phyloP scores from a whole-genome alignment of 129 eudicot genomes.

The Saussurea involucrata region DNA sequence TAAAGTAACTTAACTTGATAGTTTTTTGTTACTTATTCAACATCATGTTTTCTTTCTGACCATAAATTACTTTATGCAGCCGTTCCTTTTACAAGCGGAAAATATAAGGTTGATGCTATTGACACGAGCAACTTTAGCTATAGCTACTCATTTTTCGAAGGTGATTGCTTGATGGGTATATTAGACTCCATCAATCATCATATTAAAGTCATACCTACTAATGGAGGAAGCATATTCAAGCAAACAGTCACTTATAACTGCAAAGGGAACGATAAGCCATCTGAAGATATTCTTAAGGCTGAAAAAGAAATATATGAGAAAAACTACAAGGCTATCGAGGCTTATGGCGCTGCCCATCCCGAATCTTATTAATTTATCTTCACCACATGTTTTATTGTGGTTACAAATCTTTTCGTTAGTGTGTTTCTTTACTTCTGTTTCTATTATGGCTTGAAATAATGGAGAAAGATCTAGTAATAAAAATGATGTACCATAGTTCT shows the following conservation, averaged over 20 bases:
- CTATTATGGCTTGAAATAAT: constrained; percentile 12
- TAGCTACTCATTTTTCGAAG: background rate
- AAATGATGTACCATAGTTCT: background rate
- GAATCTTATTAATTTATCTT: background rate
- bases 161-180: background rate
- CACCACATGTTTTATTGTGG: background rate
- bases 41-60: background rate
- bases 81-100: background rate
- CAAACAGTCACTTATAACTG: constrained; percentile 8
- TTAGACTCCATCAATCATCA: constrained; percentile 13
- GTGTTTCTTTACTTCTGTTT: background rate
- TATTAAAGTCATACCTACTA: constrained; percentile 6
- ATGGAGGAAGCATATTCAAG: constrained; percentile 9
- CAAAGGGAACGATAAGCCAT: constrained; percentile 13
- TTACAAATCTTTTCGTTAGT: background rate
- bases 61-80: background rate
- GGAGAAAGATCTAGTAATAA: constrained; percentile 2
- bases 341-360: constrained; percentile 12
- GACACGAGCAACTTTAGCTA: background rate
- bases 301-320: constrained; percentile 8
- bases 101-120: background rate
- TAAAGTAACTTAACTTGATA: background rate
- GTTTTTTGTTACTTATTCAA: background rate
- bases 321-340: background rate
- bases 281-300: constrained; percentile 9